Conservation (phyloP, 1,284 basidiomycete genomes). For the Thelephora terrestris region DNA sequence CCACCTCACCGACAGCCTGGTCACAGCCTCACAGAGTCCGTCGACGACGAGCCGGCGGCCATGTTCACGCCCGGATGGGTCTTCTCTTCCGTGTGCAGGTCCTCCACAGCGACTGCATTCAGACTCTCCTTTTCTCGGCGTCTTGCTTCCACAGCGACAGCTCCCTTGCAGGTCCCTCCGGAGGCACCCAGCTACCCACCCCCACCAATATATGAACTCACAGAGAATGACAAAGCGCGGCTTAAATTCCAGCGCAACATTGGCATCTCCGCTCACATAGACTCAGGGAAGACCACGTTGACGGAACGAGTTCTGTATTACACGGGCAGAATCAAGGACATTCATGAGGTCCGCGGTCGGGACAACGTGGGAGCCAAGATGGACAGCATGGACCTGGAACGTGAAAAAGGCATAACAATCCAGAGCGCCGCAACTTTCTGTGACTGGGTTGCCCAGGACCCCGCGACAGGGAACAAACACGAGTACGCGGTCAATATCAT, state of each 20-base stretch:
- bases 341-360: conserved; percentile 93
- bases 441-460: conserved; percentile 81
- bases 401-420: conserved; percentile 99
- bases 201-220: conserved; percentile 33
- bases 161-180: background rate
- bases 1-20: too few species aligned
- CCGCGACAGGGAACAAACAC: conserved; percentile 55
- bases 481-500: conserved; percentile 98
- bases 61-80: too few species aligned
- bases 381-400: conserved; percentile 99
- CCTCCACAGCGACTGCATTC: too few species aligned
- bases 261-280: conserved; percentile 87
- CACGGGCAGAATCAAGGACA: conserved; percentile 91
- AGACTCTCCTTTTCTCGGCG: background rate
- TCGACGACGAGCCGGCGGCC: too few species aligned
- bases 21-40: too few species aligned
- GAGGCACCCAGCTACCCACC: background rate
- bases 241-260: conserved; percentile 70
- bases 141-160: background rate
- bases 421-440: conserved; percentile 98
- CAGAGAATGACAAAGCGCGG: conserved; percentile 45
- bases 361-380: conserved; percentile 98
- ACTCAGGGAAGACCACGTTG: conserved; percentile 97
- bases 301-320: conserved; percentile 98
- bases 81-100: too few species aligned